phyloP scores from a whole-genome alignment of 495 filamentous ascomycete species.

The Aspergillus nidulans region DNA sequence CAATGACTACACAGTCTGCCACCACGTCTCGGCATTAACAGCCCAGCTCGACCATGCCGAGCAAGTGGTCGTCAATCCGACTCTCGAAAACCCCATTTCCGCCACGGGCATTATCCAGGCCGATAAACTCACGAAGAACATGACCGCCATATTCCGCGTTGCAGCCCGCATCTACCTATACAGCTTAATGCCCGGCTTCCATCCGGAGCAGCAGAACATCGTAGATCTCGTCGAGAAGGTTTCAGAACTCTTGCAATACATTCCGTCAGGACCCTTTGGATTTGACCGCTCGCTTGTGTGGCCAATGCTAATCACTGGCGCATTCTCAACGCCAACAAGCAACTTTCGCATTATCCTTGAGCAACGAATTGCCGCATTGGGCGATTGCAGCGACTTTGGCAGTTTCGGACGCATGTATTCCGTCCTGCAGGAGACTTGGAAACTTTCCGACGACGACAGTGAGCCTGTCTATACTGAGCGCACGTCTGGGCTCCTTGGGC shows the following conservation, averaged over 20 bases:
- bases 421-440: conserved; percentile 79
- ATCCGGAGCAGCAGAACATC: conserved; percentile 59
- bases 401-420: conserved; percentile 79
- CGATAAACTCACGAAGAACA: conserved; percentile 73
- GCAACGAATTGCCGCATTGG: conserved; percentile 65
- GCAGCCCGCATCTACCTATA: conserved; percentile 93
- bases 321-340: conserved; percentile 60
- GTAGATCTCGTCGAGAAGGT: conserved; percentile 66
- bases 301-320: conserved; percentile 83
- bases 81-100: conserved; percentile 45
- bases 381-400: conserved; percentile 70
- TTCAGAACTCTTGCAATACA: conserved; percentile 61
- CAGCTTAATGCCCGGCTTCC: conserved; percentile 80
- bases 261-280: conserved; percentile 75
- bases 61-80: conserved; percentile 31
- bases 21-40: conserved; percentile 72
- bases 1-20: conserved; percentile 71
- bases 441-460: conserved; percentile 52
- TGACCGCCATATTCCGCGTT: conserved; percentile 80
- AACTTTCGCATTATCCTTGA: conserved; percentile 69
- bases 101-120: conserved; percentile 66
- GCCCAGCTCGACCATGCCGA: conserved; percentile 77
- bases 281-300: conserved; percentile 89
- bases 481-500: not conserved
- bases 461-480: not conserved